Conservation (phyloP, 805 yeast genomes). For the Saccharomycopsis babjevae region DNA sequence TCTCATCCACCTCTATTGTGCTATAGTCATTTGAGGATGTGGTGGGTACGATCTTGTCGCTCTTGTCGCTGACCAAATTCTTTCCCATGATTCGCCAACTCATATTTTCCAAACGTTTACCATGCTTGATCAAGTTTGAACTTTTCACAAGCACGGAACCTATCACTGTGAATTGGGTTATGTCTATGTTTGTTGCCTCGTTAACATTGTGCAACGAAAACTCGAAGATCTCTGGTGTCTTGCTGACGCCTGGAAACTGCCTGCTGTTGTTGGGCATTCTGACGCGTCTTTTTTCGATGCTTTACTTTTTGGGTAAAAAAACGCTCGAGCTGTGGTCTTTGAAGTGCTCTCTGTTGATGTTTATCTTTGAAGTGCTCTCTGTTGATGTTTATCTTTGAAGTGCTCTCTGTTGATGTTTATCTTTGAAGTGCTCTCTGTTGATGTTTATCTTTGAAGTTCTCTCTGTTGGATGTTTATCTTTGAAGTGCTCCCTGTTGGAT, state of each 20-base stretch:
- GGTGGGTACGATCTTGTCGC: neutral
- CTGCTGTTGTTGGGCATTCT: neutral
- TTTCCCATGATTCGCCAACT: conserved; percentile 20
- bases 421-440: neutral
- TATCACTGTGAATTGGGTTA: conserved; percentile 12
- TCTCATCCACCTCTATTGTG: neutral
- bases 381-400: neutral
- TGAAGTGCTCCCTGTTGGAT: neutral
- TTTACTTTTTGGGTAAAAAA: neutral
- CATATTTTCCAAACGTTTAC: conserved; percentile 17
- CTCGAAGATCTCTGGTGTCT: conserved; percentile 15
- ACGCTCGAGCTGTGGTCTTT: neutral
- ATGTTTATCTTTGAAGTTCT: too few species aligned
- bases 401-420: neutral
- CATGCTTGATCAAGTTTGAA: conserved; percentile 15
- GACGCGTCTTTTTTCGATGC: neutral
- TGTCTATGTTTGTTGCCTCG: conserved; percentile 11
- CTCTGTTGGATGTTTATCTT: too few species aligned
- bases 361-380: neutral
- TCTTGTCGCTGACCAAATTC: conserved; percentile 9
- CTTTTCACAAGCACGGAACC: conserved; percentile 16
- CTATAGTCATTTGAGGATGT: neutral
- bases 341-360: neutral
- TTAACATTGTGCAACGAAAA: conserved; percentile 11
- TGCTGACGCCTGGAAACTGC: neutral